A percentile compares a stretch with the other conserved stretches of the same genome.
phyloP scores from a whole-genome alignment of 140 eudicot species.

The Flaveria floridana region DNA sequence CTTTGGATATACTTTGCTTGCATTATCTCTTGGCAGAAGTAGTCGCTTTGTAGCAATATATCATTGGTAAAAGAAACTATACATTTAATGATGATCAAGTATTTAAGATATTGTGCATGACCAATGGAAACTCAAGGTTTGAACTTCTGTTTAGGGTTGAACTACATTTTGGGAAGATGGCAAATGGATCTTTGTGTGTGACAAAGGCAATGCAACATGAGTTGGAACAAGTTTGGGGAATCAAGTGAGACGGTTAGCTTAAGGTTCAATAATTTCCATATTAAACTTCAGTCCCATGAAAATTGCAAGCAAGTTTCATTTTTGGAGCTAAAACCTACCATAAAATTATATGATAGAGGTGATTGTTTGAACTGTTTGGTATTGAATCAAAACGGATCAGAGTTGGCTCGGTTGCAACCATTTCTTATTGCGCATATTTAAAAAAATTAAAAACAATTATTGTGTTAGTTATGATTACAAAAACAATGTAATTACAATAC shows the following conservation, averaged over 20 bases:
- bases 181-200: constrained; percentile 86
- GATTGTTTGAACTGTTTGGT: neutral
- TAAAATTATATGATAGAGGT: constrained; percentile 9
- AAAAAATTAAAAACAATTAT: neutral
- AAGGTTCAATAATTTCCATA: constrained; percentile 18
- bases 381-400: neutral
- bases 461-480: neutral
- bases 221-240: constrained; percentile 94
- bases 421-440: neutral
- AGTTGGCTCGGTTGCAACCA: neutral
- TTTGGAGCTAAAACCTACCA: neutral
- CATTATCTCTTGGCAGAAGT: constrained; percentile 84
- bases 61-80: constrained; percentile 56
- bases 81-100: neutral
- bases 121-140: constrained; percentile 15
- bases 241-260: constrained; percentile 56
- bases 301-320: constrained; percentile 2
- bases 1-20: constrained; percentile 86
- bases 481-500: neutral
- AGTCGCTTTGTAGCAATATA: constrained; percentile 76
- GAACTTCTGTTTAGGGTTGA: constrained; percentile 59
- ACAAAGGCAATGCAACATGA: constrained; percentile 97
- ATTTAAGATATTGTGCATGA: neutral
- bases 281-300: constrained; percentile 22
- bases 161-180: constrained; percentile 81